Base-by-base conservation (phyloP, 768 basidiomycete species). In the Hericium rajendrae region DNA sequence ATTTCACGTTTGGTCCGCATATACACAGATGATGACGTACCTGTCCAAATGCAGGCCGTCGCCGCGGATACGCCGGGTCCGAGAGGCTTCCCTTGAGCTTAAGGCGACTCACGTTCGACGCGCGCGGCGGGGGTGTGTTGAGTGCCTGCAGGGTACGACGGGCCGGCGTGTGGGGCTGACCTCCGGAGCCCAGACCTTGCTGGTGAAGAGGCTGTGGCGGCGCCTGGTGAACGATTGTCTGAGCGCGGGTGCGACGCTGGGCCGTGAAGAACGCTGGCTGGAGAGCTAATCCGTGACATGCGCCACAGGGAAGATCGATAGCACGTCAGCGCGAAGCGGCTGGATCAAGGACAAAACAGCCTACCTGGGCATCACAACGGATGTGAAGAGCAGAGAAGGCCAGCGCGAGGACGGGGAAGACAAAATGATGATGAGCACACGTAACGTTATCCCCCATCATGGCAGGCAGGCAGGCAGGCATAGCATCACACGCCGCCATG, bases 31-130 rank as follows among this genome's bases (percentile, higher is more conserved):
- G 5, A 32, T 32, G 40, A 66, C 73, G 38, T 51, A 76, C 78
- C 68, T 76, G 75, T 53, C 73, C 71, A 48, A 73, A 71, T 20
- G 70, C 57, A 41, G 68, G 72, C 18, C 73, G 68, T 40, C 77
- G 76, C 41, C 76, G 74, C 1, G 71, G 72, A 53, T 72, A 80
- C 9, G 84, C 79, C 20, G 88, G 88, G 66, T 88, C 88, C 2
- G 88, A 89, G 55, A 83, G 71, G 63, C 83, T 81, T 53, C 88
- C 87, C 62, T 87, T 84, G 38, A 84, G 70, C 67, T 82, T 83
- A 38, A 84, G 75, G 65, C 80, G 78, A 59, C 69, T 75, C 9
- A 74, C 69, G 56, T 80, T 72, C n/a, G 75, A 71, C 50, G 79
- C 73, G 63, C 84, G 85, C 1, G 79, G 85, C n/a, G 86, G 84